phyloP scores from a whole-genome alignment of 2,329 filamentous ascomycete species.

The Didymosphaeria variabile region DNA sequence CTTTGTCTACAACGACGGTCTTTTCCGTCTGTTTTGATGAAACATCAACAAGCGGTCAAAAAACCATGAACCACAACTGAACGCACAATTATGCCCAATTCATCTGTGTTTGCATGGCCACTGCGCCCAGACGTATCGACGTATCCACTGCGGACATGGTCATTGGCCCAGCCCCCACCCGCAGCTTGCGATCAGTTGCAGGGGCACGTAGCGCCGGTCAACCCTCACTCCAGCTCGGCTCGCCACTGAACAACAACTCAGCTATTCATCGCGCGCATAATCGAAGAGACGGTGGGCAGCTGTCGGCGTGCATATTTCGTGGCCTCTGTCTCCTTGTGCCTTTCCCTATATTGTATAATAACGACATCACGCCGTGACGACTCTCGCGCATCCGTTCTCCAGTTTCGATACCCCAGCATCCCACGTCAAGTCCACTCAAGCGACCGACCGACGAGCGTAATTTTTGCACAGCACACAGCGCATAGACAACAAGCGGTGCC shows the following conservation, averaged over 20 bases:
- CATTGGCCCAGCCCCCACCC: slow-evolving; percentile 28
- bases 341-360: slow-evolving; percentile 17
- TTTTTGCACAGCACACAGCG: slow-evolving; percentile 33
- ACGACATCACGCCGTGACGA: slow-evolving; percentile 37
- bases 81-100: neutral
- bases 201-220: slow-evolving; percentile 12
- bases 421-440: slow-evolving; percentile 15
- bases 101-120: slow-evolving; percentile 8
- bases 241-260: slow-evolving; percentile 36
- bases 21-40: neutral
- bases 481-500: slow-evolving; percentile 29
- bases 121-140: slow-evolving; percentile 8
- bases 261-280: slow-evolving; percentile 29
- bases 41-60: neutral
- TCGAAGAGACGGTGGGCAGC: slow-evolving; percentile 16
- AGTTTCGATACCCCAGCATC: slow-evolving; percentile 33
- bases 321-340: slow-evolving; percentile 26
- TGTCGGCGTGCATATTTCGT: slow-evolving; percentile 12
- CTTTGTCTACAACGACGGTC: neutral
- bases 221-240: slow-evolving; percentile 20
- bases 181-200: slow-evolving; percentile 6
- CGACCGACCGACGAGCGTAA: slow-evolving; percentile 15
- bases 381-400: slow-evolving; percentile 28
- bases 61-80: neutral
- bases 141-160: slow-evolving; percentile 3